Base-by-base conservation (phyloP, 208 protist species). In the Leishmania braziliensis region DNA sequence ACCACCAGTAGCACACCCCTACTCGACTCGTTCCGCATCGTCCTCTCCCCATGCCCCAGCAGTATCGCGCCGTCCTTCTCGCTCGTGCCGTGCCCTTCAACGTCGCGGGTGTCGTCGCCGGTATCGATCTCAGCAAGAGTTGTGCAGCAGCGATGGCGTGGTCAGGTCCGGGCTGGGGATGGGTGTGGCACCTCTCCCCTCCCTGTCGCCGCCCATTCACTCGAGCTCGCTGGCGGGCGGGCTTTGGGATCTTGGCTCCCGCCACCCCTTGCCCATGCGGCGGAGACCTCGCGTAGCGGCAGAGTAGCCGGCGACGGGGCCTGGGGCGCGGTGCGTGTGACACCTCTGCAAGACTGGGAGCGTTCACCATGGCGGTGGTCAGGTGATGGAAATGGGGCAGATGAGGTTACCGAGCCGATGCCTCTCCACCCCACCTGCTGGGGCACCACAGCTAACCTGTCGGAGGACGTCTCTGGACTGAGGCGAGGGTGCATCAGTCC, bases 21-120 rank as follows among this genome's bases (percentile, higher is more conserved):
- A 43, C 51, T 85, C n/a, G 76, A 81, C 43, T 81, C 63, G 23
- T 78, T 91, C 12, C 77, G 77, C 33, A 83, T 82, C 26, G 83
- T 78, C 5, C 72, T 91, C 23, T 89, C 88, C 0, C 86, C 86
- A 16, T 89, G 85, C 69, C 82, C 83, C 36, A 84, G 83, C 77
- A 80, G 68, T 69, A 87, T 86, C 8, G 88, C 88, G 2, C 88
- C 88, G 0, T 65, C 75, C 2, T 91, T 88, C 65, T 80, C 78
- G 10, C 77, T 91, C 18, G 81, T 91, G 10, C 62, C 86, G 66
- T 74, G 78, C 18, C 39, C 43, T 5, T 23, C 80, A 16, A 63
- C 75, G 6, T 77, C 74, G 33, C 70, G 65, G 3, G 77, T 75
- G 43, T 70, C 70, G 20, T 79, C 74, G 46, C 54, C 65, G 5